Conservation (phyloP, 2,329 filamentous ascomycete species). For the Raffaelea arxii region DNA sequence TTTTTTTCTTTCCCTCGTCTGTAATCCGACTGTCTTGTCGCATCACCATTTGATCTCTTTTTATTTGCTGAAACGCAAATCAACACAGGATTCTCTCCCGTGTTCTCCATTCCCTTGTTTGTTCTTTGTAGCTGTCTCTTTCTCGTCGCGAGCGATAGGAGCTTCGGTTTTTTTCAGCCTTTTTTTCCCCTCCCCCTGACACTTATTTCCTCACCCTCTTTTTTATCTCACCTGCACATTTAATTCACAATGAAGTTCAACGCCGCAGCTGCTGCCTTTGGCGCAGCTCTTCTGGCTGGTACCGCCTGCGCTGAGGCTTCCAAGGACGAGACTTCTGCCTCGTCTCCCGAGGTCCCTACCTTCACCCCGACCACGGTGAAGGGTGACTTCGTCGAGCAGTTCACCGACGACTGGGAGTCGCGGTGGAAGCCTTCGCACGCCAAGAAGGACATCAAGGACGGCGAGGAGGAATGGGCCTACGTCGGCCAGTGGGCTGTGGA, state of each 20-base stretch:
- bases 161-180: not conserved
- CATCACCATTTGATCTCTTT: conserved; percentile 2
- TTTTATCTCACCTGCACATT: not conserved
- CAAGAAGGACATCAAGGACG: conserved; percentile 80
- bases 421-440: conserved; percentile 93
- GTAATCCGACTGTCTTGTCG: conserved; percentile 8
- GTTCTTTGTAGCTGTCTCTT: not conserved
- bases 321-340: conserved; percentile 32
- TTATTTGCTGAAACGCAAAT: not conserved
- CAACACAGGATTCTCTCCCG: not conserved
- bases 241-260: conserved; percentile 67
- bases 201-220: not conserved
- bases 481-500: conserved; percentile 95
- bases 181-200: not conserved
- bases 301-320: conserved; percentile 60
- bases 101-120: not conserved
- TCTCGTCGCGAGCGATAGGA: not conserved
- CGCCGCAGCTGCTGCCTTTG: conserved; percentile 64
- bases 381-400: conserved; percentile 95
- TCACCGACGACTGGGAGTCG: conserved; percentile 89
- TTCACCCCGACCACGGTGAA: conserved; percentile 85
- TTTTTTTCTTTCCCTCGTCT: conserved; percentile 3
- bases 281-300: conserved; percentile 63
- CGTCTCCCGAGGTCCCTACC: conserved; percentile 58
- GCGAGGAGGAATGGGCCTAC: conserved; percentile 96